Evolutionary conservation across 2,329 filamentous ascomycete species (phyloP).

Genomic region (Botrytis porri): DNA sequence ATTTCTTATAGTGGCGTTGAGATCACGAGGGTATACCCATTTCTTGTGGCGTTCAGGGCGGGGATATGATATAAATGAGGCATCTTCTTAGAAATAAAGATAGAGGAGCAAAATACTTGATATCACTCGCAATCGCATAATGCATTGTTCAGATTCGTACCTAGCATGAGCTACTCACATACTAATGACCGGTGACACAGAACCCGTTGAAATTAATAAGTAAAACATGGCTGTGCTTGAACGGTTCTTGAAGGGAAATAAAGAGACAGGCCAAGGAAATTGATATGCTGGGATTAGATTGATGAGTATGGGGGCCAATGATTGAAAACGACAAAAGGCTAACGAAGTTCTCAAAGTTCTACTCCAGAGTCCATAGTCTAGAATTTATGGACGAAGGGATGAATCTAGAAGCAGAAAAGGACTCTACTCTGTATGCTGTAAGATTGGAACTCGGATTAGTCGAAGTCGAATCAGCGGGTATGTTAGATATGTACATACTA

Average conservation of each 20-base stretch:
- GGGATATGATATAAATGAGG: background rate
- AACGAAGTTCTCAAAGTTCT: background rate
- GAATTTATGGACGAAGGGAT: background rate
- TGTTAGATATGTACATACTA: background rate
- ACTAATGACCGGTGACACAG: background rate
- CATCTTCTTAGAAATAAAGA: background rate
- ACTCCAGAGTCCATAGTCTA: constrained; percentile 7
- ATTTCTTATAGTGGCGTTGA: constrained; percentile 16
- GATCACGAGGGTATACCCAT: constrained; percentile 19
- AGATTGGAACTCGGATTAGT: background rate
- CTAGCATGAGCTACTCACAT: background rate
- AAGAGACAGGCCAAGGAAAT: constrained; percentile 9
- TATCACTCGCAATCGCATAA: background rate
- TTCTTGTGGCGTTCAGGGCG: constrained; percentile 11
- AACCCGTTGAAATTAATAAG: background rate
- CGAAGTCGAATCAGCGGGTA: background rate
- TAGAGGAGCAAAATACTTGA: background rate
- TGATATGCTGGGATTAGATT: constrained; percentile 11
- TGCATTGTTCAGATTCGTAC: background rate
- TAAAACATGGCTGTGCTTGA: background rate
- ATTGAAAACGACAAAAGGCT: background rate
- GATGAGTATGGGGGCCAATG: background rate
- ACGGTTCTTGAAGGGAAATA: background rate
- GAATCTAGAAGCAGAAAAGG: background rate
- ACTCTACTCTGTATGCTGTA: background rate